Evolutionary conservation across 2,329 filamentous ascomycete species (phyloP).

Genomic region (Penicillium corylophilum): DNA sequence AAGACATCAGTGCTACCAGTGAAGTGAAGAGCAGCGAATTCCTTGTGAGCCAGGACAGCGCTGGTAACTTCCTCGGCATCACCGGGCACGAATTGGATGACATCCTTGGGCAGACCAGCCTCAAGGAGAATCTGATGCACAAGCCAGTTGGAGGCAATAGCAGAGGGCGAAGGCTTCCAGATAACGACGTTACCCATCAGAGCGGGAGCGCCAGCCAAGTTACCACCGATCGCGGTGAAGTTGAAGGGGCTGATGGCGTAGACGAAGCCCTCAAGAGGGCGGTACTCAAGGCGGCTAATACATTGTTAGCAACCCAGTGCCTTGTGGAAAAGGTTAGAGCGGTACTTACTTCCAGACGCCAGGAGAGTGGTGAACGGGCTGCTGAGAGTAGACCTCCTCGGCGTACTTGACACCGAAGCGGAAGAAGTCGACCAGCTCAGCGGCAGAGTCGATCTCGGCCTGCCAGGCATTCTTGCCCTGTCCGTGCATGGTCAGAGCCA

Average conservation of each 20-base stretch:
- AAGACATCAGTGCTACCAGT: conserved; percentile 92
- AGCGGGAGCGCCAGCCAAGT: conserved; percentile 78
- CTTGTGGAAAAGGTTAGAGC: background rate
- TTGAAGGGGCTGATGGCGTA: conserved; percentile 96
- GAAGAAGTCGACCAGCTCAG: conserved; percentile 89
- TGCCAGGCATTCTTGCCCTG: conserved; percentile 99
- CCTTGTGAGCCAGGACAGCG: conserved; percentile 69
- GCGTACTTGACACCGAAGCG: conserved; percentile 91
- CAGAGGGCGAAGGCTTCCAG: conserved; percentile 92
- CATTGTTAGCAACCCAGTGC: conserved; percentile 3
- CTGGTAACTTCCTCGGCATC: conserved; percentile 82
- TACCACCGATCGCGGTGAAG: conserved; percentile 92
- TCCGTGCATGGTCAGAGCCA: conserved; percentile 93
- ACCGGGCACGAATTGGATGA: conserved; percentile 91
- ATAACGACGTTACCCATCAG: conserved; percentile 92
- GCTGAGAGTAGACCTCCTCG: conserved; percentile 82
- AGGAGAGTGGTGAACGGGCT: conserved; percentile 77
- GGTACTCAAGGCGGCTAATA: conserved; percentile 71
- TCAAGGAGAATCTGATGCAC: conserved; percentile 88
- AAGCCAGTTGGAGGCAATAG: conserved; percentile 87
- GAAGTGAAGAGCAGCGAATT: conserved; percentile 92
- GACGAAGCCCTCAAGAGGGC: conserved; percentile 89
- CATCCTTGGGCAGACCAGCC: conserved; percentile 82
- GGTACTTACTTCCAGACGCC: conserved; percentile 75
- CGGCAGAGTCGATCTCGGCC: conserved; percentile 95